These are phyloP conservation scores for Chaetomium globosum DNA, from an alignment of 2,329 filamentous ascomycete genomes.

Conservation along the genomic window DNA sequence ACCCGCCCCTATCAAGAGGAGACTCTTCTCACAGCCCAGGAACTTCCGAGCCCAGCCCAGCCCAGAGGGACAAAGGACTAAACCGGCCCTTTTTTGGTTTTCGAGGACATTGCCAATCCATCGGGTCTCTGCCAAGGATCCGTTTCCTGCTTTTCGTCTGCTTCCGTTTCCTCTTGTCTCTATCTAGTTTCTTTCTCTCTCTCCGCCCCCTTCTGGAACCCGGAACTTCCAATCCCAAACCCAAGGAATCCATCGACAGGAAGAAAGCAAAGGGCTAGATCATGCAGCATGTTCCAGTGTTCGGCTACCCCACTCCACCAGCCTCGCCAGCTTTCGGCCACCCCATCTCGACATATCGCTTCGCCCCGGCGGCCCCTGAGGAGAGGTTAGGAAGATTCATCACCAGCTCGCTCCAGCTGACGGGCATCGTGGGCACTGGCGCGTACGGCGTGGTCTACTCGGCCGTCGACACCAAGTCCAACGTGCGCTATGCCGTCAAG, in stretches of 20 bases:
- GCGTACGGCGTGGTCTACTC: slow-evolving; percentile 97
- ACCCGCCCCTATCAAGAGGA: slow-evolving; percentile 1
- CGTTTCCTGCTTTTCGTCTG: slow-evolving; percentile 37
- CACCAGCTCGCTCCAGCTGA: slow-evolving; percentile 80
- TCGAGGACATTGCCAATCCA: slow-evolving; percentile 17
- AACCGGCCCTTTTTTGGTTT: slow-evolving; percentile 35
- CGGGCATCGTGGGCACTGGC: slow-evolving; percentile 83
- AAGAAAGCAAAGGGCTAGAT: slow-evolving; percentile 41
- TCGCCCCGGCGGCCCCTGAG: slow-evolving; percentile 69
- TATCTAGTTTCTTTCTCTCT: slow-evolving; percentile 11
- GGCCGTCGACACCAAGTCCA: slow-evolving; percentile 79
- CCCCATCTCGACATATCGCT: slow-evolving; percentile 51
- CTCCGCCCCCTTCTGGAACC: slow-evolving; percentile 11
- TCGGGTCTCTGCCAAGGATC: slow-evolving; percentile 34
- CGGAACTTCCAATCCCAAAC: slow-evolving; percentile 14
- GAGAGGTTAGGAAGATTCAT: slow-evolving; percentile 83
- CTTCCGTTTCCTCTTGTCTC: slow-evolving; percentile 31
- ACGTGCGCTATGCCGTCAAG: slow-evolving; percentile 90
- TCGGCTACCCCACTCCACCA: slow-evolving; percentile 61
- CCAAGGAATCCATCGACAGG: slow-evolving; percentile 7
- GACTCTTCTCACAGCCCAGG: slow-evolving; percentile 20
- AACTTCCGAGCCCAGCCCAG: slow-evolving; percentile 32
- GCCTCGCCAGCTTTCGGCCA: slow-evolving; percentile 58
- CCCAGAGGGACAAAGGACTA: slow-evolving; percentile 33
- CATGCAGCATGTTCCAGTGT: slow-evolving; percentile 62